Conservation (phyloP, 2,329 filamentous ascomycete genomes). For the Zymoseptoria pseudotritici region DNA sequence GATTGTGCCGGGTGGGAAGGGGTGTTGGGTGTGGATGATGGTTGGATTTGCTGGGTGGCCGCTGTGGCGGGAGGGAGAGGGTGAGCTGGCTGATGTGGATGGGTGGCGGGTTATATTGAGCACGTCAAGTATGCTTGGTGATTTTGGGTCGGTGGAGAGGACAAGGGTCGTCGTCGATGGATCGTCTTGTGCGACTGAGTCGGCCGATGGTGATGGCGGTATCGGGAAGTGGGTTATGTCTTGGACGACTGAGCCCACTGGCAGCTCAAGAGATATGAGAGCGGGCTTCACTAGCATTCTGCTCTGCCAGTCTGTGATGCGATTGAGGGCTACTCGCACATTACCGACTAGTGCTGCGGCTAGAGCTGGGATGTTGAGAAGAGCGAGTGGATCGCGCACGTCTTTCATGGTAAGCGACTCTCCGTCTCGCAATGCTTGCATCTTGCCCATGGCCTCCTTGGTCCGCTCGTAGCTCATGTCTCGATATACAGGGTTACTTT, state of each 20-base stretch:
- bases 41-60: not conserved
- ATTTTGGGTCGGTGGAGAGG: not conserved
- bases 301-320: conserved; percentile 39
- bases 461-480: conserved; percentile 18
- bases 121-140: not conserved
- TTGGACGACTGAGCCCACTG: not conserved
- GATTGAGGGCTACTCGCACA: conserved; percentile 23
- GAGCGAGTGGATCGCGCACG: conserved; percentile 8
- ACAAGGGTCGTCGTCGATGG: not conserved
- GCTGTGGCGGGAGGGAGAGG: not conserved
- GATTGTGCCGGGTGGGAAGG: conserved; percentile 48
- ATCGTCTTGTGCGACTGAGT: not conserved
- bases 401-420: conserved; percentile 12
- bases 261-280: not conserved
- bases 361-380: conserved; percentile 24
- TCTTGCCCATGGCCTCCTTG: conserved; percentile 10
- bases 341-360: conserved; percentile 18
- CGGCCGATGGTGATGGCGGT: not conserved
- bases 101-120: not conserved
- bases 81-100: not conserved
- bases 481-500: conserved; percentile 8
- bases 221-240: conserved; percentile 11
- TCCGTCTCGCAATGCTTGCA: conserved; percentile 5
- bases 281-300: conserved; percentile 20
- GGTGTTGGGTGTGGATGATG: conserved; percentile 13